Percentiles rank a stretch among this genome's conserved stretches.
Conservation (phyloP, 1,284 basidiomycete species). For the Ganoderma sinense region DNA sequence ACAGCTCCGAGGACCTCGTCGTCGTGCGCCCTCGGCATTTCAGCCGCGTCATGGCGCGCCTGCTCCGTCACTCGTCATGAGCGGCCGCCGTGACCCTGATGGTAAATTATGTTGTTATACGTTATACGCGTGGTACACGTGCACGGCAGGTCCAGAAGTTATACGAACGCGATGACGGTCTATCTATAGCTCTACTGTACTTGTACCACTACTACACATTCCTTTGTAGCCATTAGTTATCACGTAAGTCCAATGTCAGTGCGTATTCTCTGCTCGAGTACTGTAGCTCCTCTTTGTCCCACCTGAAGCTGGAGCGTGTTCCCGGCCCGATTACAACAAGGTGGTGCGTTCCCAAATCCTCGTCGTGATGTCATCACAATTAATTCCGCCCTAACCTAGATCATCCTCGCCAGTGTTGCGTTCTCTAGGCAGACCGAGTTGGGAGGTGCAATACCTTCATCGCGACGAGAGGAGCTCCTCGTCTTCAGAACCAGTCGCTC, state of each 20-base stretch:
- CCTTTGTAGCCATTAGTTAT: slow-evolving; percentile 9
- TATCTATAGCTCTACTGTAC: slow-evolving; percentile 6
- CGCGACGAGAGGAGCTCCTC: neutral
- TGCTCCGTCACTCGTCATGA: slow-evolving; percentile 19
- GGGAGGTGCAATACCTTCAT: too few relatives aligned
- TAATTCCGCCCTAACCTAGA: neutral
- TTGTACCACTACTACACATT: neutral
- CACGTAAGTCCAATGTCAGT: neutral
- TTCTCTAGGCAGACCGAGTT: neutral
- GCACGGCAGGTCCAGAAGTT: slow-evolving; percentile 6
- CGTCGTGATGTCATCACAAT: neutral
- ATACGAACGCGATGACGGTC: neutral
- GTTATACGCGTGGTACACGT: slow-evolving; percentile 4
- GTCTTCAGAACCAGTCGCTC: neutral
- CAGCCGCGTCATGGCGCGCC: slow-evolving; percentile 33
- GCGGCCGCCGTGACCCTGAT: neutral
- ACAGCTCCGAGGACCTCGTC: slow-evolving; percentile 15
- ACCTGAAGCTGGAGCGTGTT: neutral
- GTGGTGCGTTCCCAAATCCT: neutral
- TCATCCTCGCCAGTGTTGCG: neutral
- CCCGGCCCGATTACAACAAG: neutral
- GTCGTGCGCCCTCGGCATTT: slow-evolving; percentile 30
- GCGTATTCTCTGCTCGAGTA: neutral
- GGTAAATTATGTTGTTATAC: neutral
- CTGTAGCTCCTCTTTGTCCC: neutral